A percentile compares a stretch with the other conserved stretches of the same genome.
phyloP scores from a whole-genome alignment of 768 basidiomycete genomes.

The Pisolithus orientalis region DNA sequence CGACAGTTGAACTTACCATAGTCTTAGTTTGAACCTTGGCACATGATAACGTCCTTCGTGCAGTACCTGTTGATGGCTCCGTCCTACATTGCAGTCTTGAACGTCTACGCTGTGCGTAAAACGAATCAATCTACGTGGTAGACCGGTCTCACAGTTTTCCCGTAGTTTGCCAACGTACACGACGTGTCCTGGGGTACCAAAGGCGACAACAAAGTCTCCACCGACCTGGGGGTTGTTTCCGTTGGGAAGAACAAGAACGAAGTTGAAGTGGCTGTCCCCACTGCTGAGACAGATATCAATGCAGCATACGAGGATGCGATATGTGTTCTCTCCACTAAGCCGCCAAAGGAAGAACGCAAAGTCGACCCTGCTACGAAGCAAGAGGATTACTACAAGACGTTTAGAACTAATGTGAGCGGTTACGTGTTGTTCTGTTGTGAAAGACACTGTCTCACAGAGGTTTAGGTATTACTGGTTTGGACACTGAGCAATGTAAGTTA shows the following conservation, averaged over 20 bases:
- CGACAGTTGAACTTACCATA: background rate
- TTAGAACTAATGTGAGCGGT: constrained; percentile 72
- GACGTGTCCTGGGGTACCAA: constrained; percentile 97
- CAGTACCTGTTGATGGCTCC: constrained; percentile 91
- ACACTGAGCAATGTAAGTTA: constrained; percentile 69
- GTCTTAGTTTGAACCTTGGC: constrained; percentile 89
- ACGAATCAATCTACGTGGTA: background rate
- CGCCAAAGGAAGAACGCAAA: constrained; percentile 64
- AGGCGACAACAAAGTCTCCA: constrained; percentile 81
- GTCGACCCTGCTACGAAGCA: constrained; percentile 57
- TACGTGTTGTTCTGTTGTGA: background rate
- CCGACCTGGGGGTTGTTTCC: constrained; percentile 81
- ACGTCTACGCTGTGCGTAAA: constrained; percentile 68
- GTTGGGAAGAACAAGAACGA: constrained; percentile 62
- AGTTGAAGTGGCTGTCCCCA: constrained; percentile 83
- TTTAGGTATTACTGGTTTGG: constrained; percentile 77
- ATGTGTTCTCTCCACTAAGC: constrained; percentile 69
- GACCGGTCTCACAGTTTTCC: background rate
- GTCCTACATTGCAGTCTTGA: constrained; percentile 89
- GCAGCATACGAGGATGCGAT: constrained; percentile 89
- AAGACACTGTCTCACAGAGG: constrained; percentile 8
- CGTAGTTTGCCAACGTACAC: constrained; percentile 79
- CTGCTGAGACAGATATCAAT: constrained; percentile 84
- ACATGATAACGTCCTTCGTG: constrained; percentile 95
- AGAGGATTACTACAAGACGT: constrained; percentile 84